phyloP scores from a whole-genome alignment of 306 rosid species.

The Quercus alba region DNA sequence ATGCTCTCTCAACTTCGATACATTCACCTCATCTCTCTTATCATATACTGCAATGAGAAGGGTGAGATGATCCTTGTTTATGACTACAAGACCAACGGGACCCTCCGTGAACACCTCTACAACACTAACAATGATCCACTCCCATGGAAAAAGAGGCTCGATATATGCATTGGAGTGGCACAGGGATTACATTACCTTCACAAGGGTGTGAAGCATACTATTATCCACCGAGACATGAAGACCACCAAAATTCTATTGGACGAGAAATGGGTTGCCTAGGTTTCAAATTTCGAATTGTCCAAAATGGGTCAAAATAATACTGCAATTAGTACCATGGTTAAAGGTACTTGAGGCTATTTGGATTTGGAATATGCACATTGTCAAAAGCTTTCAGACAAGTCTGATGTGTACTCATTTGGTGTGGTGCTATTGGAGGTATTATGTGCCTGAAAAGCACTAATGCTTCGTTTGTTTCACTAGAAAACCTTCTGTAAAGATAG shows the following conservation, averaged over 20 bases:
- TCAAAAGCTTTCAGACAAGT: constrained; percentile 28
- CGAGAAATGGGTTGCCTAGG: constrained; percentile 40
- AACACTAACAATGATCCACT: constrained; percentile 10
- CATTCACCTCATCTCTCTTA: constrained; percentile 18
- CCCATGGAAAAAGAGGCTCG: constrained; percentile 21
- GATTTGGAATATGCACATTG: constrained; percentile 41
- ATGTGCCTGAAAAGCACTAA: constrained; percentile 35
- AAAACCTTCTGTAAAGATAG: no score
- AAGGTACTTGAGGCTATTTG: constrained; percentile 48
- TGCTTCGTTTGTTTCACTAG: no score
- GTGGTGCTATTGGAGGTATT: constrained; percentile 40
- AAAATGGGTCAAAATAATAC: constrained; percentile 15
- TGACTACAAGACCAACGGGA: constrained; percentile 21
- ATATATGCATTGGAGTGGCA: constrained; percentile 25
- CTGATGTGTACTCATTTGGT: constrained; percentile 51
- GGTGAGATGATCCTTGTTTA: constrained; percentile 30
- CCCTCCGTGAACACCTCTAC: constrained; percentile 16
- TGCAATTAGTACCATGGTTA: constrained; percentile 34
- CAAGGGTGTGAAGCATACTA: background rate
- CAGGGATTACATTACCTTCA: constrained; percentile 32
- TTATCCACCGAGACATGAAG: constrained; percentile 41
- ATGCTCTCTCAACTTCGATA: constrained; percentile 47
- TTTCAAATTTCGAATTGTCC: constrained; percentile 45
- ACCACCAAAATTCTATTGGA: constrained; percentile 31
- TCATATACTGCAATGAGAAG: constrained; percentile 15